phyloP scores from a whole-genome alignment of 2,329 filamentous ascomycete species.

The Sclerotinia spermophila region DNA sequence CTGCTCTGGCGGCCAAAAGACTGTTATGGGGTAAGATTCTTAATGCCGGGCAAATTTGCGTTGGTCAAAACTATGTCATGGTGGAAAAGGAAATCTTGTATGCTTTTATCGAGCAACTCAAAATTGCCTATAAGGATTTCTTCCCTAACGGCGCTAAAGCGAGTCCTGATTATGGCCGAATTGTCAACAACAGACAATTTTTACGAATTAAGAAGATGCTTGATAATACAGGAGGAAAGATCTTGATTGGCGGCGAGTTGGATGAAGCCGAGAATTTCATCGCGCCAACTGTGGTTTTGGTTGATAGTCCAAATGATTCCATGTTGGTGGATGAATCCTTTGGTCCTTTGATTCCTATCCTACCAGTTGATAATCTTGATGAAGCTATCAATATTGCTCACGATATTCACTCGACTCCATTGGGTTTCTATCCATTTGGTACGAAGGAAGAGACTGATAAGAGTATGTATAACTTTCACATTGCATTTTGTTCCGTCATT shows the following conservation, averaged over 20 bases:
- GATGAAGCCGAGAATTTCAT: slow-evolving; percentile 81
- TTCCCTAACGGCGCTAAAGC: slow-evolving; percentile 77
- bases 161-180: slow-evolving; percentile 74
- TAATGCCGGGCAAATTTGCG: slow-evolving; percentile 87
- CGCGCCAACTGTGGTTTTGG: slow-evolving; percentile 86
- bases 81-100: slow-evolving; percentile 72
- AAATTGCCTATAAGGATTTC: slow-evolving; percentile 68
- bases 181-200: slow-evolving; percentile 79
- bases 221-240: slow-evolving; percentile 76
- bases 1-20: slow-evolving; percentile 75
- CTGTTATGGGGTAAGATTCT: slow-evolving; percentile 85
- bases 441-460: slow-evolving; percentile 72
- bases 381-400: slow-evolving; percentile 82
- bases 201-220: slow-evolving; percentile 84
- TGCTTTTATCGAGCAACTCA: slow-evolving; percentile 70
- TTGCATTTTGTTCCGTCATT: neutral
- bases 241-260: slow-evolving; percentile 80
- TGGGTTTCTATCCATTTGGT: slow-evolving; percentile 83
- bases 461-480: slow-evolving; percentile 45
- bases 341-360: slow-evolving; percentile 83
- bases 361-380: slow-evolving; percentile 75
- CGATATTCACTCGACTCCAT: slow-evolving; percentile 74
- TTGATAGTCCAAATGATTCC: slow-evolving; percentile 69
- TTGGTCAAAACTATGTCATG: slow-evolving; percentile 89
- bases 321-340: slow-evolving; percentile 85